Evolutionary conservation across 352 stramenopile species (phyloP).

Genomic region (Pythium plurisporium): DNA sequence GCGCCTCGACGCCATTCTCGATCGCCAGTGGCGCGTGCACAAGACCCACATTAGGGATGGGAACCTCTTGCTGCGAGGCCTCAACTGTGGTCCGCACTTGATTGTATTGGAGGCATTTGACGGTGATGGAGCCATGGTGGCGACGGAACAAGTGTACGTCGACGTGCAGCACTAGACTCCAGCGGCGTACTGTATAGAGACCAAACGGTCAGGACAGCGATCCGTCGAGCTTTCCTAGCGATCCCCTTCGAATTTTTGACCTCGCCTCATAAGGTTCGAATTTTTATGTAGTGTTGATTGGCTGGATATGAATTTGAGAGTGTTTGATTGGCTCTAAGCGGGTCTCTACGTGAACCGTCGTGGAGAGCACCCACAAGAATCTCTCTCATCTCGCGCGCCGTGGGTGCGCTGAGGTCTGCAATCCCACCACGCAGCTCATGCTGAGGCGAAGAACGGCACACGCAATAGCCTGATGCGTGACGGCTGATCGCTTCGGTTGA

Average conservation of each 20-base stretch:
- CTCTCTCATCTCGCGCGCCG: too few species aligned
- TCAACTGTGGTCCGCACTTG: conserved; percentile 28
- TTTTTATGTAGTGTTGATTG: not conserved
- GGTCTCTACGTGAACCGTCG: too few species aligned
- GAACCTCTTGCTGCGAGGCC: conserved; percentile 38
- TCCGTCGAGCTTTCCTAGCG: not conserved
- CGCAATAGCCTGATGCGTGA: too few species aligned
- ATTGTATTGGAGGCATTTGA: conserved; percentile 28
- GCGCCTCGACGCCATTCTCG: conserved; percentile 27
- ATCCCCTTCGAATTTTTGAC: not conserved
- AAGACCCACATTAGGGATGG: conserved; percentile 34
- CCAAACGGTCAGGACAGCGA: too few species aligned
- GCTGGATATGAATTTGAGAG: not conserved
- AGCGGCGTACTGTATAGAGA: too few species aligned
- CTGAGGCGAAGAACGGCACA: too few species aligned
- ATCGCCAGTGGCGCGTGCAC: conserved; percentile 22
- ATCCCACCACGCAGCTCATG: too few species aligned
- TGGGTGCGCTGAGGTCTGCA: too few species aligned
- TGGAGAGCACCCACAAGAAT: too few species aligned
- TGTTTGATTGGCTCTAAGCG: not conserved
- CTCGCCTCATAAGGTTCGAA: not conserved
- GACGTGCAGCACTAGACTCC: not conserved
- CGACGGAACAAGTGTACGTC: not conserved
- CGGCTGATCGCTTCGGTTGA: too few species aligned
- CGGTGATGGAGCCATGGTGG: not conserved